Conservation (phyloP, 768 basidiomycete genomes). For the Lactarius pseudohatsudake region DNA sequence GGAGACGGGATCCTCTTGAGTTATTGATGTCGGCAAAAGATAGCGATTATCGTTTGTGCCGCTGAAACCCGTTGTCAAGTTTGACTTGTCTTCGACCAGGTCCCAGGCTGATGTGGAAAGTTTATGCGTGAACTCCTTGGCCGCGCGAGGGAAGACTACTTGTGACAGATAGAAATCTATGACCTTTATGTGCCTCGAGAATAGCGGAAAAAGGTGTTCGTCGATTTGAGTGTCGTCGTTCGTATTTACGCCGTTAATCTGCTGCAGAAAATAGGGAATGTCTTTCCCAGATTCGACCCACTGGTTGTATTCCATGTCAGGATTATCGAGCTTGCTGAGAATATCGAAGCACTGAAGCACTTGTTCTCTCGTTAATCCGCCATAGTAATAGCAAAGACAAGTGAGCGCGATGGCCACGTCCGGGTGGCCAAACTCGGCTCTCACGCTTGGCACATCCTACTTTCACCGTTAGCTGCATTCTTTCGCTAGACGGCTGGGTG, state of each 20-base stretch:
- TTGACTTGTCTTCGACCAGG: conserved; percentile 41
- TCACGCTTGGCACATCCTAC: conserved; percentile 45
- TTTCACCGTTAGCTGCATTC: background rate
- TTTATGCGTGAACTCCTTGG: conserved; percentile 48
- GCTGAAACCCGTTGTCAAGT: conserved; percentile 49
- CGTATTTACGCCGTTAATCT: conserved; percentile 43
- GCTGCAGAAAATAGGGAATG: conserved; percentile 36
- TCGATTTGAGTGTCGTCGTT: conserved; percentile 39
- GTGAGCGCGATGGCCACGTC: conserved; percentile 49
- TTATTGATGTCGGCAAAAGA: conserved; percentile 38
- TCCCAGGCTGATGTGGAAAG: conserved; percentile 55
- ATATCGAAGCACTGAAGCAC: conserved; percentile 40
- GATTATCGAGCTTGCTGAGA: conserved; percentile 44
- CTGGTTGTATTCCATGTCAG: conserved; percentile 41
- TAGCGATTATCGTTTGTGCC: conserved; percentile 52
- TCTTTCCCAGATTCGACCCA: conserved; percentile 37
- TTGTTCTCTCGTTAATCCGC: conserved; percentile 43
- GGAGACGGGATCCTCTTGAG: conserved; percentile 37
- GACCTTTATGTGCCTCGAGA: conserved; percentile 39
- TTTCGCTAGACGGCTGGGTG: background rate
- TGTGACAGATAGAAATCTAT: conserved; percentile 48
- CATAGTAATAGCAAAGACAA: conserved; percentile 50
- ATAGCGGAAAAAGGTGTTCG: conserved; percentile 36
- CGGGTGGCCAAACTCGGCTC: conserved; percentile 54
- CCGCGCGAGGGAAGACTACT: conserved; percentile 51